Conservation (phyloP, 129 eudicot genomes). For the Ambrosia trifida region DNA sequence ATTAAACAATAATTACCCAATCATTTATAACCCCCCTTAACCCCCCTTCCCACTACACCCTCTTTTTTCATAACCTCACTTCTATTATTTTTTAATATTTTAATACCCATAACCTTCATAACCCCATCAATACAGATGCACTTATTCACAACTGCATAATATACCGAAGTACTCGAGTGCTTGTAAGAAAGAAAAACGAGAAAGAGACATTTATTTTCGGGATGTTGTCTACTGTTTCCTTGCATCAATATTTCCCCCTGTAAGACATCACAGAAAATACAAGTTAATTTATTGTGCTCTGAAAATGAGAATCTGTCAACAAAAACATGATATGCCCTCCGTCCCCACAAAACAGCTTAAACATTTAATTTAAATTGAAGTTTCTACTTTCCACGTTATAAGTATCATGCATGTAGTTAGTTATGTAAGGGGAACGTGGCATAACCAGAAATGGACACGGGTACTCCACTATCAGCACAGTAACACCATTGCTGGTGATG, state of each 20-base stretch:
- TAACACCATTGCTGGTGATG: too few relatives aligned
- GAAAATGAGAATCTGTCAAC: constrained; percentile 38
- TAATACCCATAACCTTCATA: too few relatives aligned
- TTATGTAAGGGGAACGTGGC: too few relatives aligned
- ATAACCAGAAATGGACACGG: too few relatives aligned
- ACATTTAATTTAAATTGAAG: background rate
- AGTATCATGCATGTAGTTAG: too few relatives aligned
- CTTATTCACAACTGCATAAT: background rate
- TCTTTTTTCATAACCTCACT: too few relatives aligned
- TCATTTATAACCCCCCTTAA: too few relatives aligned
- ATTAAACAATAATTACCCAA: too few relatives aligned
- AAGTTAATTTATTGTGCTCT: constrained; percentile 24
- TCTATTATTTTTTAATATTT: too few relatives aligned
- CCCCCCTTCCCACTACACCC: too few relatives aligned
- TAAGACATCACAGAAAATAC: constrained; percentile 37
- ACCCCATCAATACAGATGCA: too few relatives aligned
- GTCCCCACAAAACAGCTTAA: constrained; percentile 23
- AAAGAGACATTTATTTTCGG: constrained; percentile 1
- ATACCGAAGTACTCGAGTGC: background rate
- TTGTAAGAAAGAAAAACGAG: background rate
- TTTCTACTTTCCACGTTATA: background rate
- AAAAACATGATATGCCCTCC: constrained; percentile 32
- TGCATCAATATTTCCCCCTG: background rate
- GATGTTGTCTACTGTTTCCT: constrained; percentile 12
- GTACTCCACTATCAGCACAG: too few relatives aligned